Percentiles rank a stretch among this genome's conserved stretches.
Conservation (phyloP, 768 basidiomycete species). For the Lactarius evosmus region DNA sequence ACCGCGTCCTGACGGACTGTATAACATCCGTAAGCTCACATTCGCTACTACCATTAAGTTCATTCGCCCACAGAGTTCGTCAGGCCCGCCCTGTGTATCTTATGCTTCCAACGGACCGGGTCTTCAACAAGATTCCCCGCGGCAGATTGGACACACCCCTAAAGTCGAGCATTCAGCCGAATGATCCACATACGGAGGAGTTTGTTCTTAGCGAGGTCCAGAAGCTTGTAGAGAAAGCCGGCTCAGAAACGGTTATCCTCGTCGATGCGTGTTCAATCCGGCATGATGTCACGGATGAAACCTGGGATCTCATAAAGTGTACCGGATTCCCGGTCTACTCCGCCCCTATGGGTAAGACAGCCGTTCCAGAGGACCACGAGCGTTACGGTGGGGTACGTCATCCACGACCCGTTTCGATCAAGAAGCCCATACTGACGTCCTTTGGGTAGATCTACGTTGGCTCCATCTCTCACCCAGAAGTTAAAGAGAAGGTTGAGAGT, state of each 20-base stretch:
- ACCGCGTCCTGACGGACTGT: slow-evolving; percentile 70
- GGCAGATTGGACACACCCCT: slow-evolving; percentile 61
- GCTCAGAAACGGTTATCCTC: slow-evolving; percentile 64
- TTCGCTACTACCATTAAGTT: neutral
- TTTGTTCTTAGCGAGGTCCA: slow-evolving; percentile 74
- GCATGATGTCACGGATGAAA: slow-evolving; percentile 61
- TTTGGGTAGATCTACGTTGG: slow-evolving; percentile 70
- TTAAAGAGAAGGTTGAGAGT: slow-evolving; percentile 69
- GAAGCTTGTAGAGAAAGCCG: slow-evolving; percentile 58
- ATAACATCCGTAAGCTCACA: neutral
- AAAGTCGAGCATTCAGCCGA: slow-evolving; percentile 45
- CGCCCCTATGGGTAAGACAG: slow-evolving; percentile 80
- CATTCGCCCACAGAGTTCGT: neutral
- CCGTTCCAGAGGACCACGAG: slow-evolving; percentile 63
- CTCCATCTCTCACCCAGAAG: slow-evolving; percentile 57
- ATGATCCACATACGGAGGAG: slow-evolving; percentile 56
- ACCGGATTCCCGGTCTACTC: slow-evolving; percentile 74
- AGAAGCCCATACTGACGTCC: slow-evolving; percentile 7
- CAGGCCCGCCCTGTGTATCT: slow-evolving; percentile 87
- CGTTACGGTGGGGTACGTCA: slow-evolving; percentile 75
- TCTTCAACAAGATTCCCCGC: slow-evolving; percentile 61
- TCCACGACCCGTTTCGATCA: neutral
- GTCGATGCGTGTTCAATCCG: slow-evolving; percentile 80
- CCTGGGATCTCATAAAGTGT: slow-evolving; percentile 55
- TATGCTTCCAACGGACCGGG: slow-evolving; percentile 80